These are phyloP conservation scores for Schizophyllum commune DNA, from an alignment of 1,284 basidiomycete species.

Conservation along the genomic window DNA sequence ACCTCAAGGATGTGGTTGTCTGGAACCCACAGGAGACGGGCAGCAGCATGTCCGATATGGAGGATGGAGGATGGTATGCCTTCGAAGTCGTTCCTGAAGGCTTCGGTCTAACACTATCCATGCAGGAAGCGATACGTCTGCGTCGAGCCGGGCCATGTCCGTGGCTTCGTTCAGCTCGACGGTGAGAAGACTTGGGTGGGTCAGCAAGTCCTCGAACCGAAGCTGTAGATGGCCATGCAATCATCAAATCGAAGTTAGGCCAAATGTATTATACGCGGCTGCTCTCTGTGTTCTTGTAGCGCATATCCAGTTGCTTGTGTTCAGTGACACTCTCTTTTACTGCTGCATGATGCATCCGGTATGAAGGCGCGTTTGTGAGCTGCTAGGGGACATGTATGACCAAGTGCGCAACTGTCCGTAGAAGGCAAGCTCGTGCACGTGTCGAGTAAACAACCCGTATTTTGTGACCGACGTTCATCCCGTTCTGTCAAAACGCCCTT, in stretches of 20 bases:
- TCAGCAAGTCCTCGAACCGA: conserved; percentile 47
- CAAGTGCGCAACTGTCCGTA: not conserved
- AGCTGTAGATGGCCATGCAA: not conserved
- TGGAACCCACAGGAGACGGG: conserved; percentile 82
- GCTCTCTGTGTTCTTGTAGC: too few relatives aligned
- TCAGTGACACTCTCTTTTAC: too few relatives aligned
- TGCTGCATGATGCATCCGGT: too few relatives aligned
- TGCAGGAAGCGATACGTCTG: conserved; percentile 75
- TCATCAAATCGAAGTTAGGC: too few relatives aligned
- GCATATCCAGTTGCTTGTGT: too few relatives aligned
- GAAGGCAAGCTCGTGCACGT: conserved; percentile 1
- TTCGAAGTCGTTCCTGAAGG: not conserved
- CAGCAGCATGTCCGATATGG: conserved; percentile 77
- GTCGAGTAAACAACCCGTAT: not conserved
- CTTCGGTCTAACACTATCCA: not conserved
- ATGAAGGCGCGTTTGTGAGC: too few relatives aligned
- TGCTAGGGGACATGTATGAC: too few relatives aligned
- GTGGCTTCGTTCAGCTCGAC: conserved; percentile 52
- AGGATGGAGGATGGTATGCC: conserved; percentile 74
- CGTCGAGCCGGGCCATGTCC: conserved; percentile 80
- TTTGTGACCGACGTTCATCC: conserved; percentile 5
- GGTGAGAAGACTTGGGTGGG: conserved; percentile 68
- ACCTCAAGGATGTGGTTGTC: conserved; percentile 72
- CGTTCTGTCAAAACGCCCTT: conserved; percentile 1
- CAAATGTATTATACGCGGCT: too few relatives aligned